Evolutionary conservation across 2,329 filamentous ascomycete genomes (phyloP).

Genomic region (Venturiaceae sp.): DNA sequence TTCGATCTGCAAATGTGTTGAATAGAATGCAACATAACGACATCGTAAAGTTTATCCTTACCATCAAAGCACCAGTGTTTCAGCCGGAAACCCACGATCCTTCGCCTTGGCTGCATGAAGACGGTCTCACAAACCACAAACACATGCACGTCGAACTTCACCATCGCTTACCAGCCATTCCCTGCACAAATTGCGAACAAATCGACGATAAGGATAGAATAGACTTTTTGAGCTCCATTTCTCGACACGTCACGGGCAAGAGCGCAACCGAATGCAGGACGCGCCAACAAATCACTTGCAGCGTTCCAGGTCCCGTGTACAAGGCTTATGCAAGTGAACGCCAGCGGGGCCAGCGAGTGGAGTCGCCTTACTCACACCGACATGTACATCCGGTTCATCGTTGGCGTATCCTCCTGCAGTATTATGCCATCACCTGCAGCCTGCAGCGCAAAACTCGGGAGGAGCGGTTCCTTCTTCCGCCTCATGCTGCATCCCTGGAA

Average conservation of each 20-base stretch:
- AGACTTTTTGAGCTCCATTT: not conserved
- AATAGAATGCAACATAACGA: no score
- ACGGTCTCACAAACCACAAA: no score
- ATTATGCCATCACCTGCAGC: not conserved
- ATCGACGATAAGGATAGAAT: not conserved
- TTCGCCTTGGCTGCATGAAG: not conserved
- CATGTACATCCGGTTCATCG: no score
- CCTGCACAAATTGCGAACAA: not conserved
- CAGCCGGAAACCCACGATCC: not conserved
- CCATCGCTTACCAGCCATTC: not conserved
- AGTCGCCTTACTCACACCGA: no score
- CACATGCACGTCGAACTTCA: not conserved
- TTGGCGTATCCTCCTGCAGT: no score
- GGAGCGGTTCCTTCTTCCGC: not conserved
- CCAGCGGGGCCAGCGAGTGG: no score
- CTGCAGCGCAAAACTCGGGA: not conserved
- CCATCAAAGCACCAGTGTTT: not conserved
- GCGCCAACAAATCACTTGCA: not conserved
- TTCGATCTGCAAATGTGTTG: no score
- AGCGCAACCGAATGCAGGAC: no score
- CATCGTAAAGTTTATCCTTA: not conserved
- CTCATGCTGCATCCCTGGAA: not conserved
- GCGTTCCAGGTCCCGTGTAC: not conserved
- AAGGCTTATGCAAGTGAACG: not conserved
- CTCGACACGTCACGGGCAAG: not conserved